phyloP scores from a whole-genome alignment of 179 eudicot genomes.

The Carnegiea gigantea region DNA sequence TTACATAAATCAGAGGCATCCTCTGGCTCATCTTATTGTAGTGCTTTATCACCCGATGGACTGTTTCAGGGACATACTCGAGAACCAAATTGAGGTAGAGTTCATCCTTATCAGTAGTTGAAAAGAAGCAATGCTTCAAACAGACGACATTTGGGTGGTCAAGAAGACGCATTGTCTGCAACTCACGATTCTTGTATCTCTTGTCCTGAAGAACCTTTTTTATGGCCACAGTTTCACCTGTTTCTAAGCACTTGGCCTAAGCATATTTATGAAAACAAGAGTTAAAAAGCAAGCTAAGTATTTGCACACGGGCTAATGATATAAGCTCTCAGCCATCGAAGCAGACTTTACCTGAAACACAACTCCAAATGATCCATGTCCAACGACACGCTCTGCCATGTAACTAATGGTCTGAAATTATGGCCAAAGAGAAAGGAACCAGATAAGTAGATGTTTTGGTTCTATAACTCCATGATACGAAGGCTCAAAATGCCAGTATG shows the following conservation, averaged over 20 bases:
- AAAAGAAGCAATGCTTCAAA: constrained; percentile 66
- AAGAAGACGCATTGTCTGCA: constrained; percentile 74
- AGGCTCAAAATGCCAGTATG: not conserved
- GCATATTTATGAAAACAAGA: constrained; percentile 4
- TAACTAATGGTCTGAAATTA: constrained; percentile 63
- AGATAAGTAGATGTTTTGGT: not conserved
- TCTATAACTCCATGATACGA: not conserved
- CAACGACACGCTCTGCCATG: constrained; percentile 81
- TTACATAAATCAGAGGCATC: constrained; percentile 71
- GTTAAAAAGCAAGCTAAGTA: constrained; percentile 10
- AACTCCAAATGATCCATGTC: constrained; percentile 69
- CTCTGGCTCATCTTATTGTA: constrained; percentile 64
- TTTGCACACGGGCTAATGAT: not conserved
- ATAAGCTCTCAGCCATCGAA: not conserved
- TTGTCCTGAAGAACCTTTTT: constrained; percentile 75
- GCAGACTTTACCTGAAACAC: constrained; percentile 59
- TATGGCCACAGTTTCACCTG: constrained; percentile 72
- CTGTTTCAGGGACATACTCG: constrained; percentile 72
- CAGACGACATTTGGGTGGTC: constrained; percentile 82
- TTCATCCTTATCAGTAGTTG: constrained; percentile 68
- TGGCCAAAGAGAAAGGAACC: not conserved
- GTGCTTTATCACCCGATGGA: constrained; percentile 62
- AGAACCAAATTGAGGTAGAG: constrained; percentile 71
- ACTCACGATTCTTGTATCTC: constrained; percentile 71
- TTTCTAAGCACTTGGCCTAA: constrained; percentile 72